These are phyloP conservation scores for Nectriaceae sp. DNA, from an alignment of 2,329 filamentous ascomycete species.

Conservation along the genomic window DNA sequence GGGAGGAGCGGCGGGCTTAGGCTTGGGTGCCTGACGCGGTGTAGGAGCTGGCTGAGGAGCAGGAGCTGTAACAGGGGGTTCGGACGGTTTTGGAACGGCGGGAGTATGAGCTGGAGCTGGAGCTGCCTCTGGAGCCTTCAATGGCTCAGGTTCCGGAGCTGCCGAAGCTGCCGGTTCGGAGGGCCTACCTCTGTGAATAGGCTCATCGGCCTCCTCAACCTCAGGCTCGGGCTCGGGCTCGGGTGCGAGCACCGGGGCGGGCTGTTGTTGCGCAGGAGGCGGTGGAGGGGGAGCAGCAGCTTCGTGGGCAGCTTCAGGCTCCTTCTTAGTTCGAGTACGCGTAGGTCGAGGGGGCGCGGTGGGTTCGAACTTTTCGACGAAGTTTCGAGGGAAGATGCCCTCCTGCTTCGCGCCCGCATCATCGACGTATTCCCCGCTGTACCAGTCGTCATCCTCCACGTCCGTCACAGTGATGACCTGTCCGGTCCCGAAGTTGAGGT, in stretches of 20 bases:
- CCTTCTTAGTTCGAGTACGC: slow-evolving; percentile 70
- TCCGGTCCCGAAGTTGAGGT: slow-evolving; percentile 81
- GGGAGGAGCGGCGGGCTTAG: slow-evolving; percentile 59
- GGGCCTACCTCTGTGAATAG: slow-evolving; percentile 34
- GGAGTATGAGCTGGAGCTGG: slow-evolving; percentile 29
- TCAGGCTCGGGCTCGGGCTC: slow-evolving; percentile 38
- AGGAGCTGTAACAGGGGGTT: slow-evolving; percentile 30
- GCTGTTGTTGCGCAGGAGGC: slow-evolving; percentile 30
- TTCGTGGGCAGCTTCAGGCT: slow-evolving; percentile 35
- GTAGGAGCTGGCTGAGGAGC: slow-evolving; percentile 28
- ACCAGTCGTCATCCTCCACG: slow-evolving; percentile 93
- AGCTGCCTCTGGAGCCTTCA: slow-evolving; percentile 39
- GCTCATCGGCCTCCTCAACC: slow-evolving; percentile 36
- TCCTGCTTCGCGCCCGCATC: slow-evolving; percentile 72
- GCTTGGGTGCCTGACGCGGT: slow-evolving; percentile 28
- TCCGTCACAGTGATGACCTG: slow-evolving; percentile 94
- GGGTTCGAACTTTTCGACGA: slow-evolving; percentile 95
- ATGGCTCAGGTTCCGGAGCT: slow-evolving; percentile 24
- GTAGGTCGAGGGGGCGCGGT: slow-evolving; percentile 83
- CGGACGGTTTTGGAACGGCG: slow-evolving; percentile 35
- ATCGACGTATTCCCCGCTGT: slow-evolving; percentile 83
- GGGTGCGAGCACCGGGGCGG: slow-evolving; percentile 34
- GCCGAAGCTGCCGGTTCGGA: slow-evolving; percentile 37
- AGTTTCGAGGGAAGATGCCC: slow-evolving; percentile 94
- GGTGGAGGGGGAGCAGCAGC: slow-evolving; percentile 38